Base-by-base conservation (phyloP, 441 rosid species). In the Capsella rubella region DNA sequence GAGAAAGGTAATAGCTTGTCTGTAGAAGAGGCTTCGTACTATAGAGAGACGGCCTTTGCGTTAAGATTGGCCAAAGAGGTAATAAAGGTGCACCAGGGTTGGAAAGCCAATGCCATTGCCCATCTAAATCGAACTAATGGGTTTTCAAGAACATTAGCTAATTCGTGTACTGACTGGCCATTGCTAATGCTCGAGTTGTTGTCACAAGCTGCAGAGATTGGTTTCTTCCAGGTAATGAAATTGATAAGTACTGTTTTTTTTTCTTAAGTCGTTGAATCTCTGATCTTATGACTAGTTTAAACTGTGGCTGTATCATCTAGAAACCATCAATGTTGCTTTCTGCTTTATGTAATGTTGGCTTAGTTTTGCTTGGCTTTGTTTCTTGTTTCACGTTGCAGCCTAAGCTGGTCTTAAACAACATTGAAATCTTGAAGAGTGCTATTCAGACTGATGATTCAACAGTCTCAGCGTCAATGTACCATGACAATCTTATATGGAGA, bases 161-260 rank as follows among this genome's bases (percentile, higher is more conserved):
- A 95, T 87, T 90, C 97, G 0, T 87, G 84, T 64, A 87, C 98
- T 27, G 95, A 93, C 56, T 95, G 98, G 99, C 99, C 97, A 32
- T 87, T 86, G 79, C 78, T 95, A 81, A 72, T 95, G 86, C 82
- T 95, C 16, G 98, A 95, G 71, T 81, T 95, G 85, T 73, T 95
- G 79, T 93, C 99, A 40, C 85, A 91, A 75, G 90, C 97, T 78
- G 98, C 99, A 29, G 98, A 95, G 80, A 84, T 81, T 75, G 92
- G 85, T 79, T 82, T 85, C 71, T 95, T 93, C 72, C 97, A 91
- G 99, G 98, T 90, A 80, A 46, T 42, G 68, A 27, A 57, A 56
- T 65, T 0, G 72, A 45, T 52, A 10, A 42, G 7, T 27, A 21
- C 11, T 28, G 1, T 9, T 21, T 28, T 21, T 28, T 6, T 25